Percentiles rank a stretch among this genome's conserved stretches.
Conservation (phyloP, 164 flowering plant species). For the Macadamia integrifolia region DNA sequence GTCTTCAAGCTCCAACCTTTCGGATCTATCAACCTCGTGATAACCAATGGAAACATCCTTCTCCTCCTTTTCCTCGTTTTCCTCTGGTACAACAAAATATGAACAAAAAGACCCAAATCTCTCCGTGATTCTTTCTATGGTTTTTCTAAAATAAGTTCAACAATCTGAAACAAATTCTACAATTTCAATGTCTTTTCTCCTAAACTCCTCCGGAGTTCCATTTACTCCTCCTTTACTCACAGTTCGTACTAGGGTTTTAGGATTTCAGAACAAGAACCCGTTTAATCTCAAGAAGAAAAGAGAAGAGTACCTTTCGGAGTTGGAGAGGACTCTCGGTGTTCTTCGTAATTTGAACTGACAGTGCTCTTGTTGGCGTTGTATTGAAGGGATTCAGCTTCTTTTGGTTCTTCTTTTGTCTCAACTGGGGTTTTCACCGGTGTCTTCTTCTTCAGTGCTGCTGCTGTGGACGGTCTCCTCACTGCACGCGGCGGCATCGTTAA, state of each 20-base stretch:
- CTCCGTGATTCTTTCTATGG: neutral
- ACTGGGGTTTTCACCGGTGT: constrained; percentile 3
- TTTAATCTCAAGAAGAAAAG: neutral
- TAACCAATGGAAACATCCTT: constrained; percentile 1
- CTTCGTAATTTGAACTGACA: neutral
- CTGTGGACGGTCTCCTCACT: constrained; percentile 10
- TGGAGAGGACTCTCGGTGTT: neutral
- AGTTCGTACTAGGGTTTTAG: neutral
- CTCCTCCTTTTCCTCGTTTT: constrained; percentile 1
- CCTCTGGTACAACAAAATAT: constrained; percentile 4
- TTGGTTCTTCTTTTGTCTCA: neutral
- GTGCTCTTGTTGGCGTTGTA: neutral
- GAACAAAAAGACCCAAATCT: neutral
- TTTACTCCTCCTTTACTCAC: neutral
- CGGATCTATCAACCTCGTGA: constrained; percentile 6
- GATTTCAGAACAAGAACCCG: neutral
- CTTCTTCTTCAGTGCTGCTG: constrained; percentile 20
- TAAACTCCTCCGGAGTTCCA: too few relatives aligned
- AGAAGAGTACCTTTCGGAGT: constrained; percentile 2
- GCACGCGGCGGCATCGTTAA: constrained; percentile 23
- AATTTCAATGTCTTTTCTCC: neutral
- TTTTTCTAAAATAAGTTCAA: neutral
- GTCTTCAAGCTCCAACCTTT: constrained; percentile 17
- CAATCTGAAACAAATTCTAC: neutral
- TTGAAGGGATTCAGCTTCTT: constrained; percentile 4